Percentiles rank a stretch among this genome's conserved stretches.
These are phyloP conservation scores for Lagenidium giganteum DNA, from an alignment of 352 stramenopile genomes.

Conservation along the genomic window DNA sequence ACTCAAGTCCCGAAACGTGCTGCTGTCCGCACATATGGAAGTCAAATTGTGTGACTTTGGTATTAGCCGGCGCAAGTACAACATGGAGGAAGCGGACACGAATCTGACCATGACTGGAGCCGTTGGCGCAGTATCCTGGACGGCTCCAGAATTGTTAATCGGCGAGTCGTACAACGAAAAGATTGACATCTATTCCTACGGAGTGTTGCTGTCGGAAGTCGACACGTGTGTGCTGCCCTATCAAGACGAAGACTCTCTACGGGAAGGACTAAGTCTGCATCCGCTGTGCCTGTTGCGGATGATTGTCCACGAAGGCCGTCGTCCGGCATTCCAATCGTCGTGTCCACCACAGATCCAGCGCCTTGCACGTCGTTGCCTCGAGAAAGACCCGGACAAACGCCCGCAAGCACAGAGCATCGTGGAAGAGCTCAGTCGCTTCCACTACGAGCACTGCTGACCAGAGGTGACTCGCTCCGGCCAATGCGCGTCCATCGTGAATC, in stretches of 20 bases:
- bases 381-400: constrained; percentile 38
- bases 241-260: constrained; percentile 38
- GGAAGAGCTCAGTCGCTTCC: constrained; percentile 5
- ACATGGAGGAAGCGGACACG: constrained; percentile 27
- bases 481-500: too few relatives aligned
- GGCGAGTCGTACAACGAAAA: constrained; percentile 70
- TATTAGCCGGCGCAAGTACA: constrained; percentile 41
- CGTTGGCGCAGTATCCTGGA: constrained; percentile 59
- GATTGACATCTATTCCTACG: constrained; percentile 76
- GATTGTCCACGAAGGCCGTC: constrained; percentile 51
- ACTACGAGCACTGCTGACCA: too few relatives aligned
- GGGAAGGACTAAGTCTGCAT: constrained; percentile 35
- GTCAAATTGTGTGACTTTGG: constrained; percentile 59
- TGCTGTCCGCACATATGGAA: constrained; percentile 46
- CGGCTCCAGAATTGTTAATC: constrained; percentile 50
- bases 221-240: constrained; percentile 73
- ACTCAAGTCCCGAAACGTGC: constrained; percentile 87
- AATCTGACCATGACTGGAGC: constrained; percentile 50
- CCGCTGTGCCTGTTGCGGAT: constrained; percentile 54
- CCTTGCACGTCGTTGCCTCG: constrained; percentile 49
- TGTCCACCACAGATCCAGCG: constrained; percentile 58
- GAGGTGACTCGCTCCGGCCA: too few relatives aligned
- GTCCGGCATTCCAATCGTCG: constrained; percentile 39
- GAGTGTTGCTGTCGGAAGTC: constrained; percentile 66
- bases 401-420: constrained; percentile 44